phyloP scores from a whole-genome alignment of 1,284 basidiomycete species.

The Irpex sp. region DNA sequence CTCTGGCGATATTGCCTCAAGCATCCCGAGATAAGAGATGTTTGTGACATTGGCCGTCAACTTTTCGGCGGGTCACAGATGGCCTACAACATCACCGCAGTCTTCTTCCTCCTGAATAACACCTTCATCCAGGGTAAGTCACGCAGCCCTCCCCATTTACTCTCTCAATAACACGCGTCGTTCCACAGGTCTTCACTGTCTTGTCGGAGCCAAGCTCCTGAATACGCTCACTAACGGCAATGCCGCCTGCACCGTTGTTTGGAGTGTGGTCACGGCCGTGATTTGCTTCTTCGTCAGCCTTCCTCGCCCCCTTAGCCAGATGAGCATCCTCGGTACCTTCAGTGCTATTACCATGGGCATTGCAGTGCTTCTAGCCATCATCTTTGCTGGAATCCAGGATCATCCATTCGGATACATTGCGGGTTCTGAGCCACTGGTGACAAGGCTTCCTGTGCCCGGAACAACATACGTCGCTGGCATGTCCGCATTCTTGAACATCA shows the following conservation, averaged over 20 bases:
- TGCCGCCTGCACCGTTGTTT: constrained; percentile 53
- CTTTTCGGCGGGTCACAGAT: constrained; percentile 44
- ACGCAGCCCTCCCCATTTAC: not conserved
- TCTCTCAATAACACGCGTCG: not conserved
- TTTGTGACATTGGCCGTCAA: constrained; percentile 59
- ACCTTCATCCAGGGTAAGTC: constrained; percentile 40
- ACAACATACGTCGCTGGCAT: constrained; percentile 56
- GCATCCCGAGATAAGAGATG: constrained; percentile 57
- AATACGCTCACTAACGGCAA: constrained; percentile 55
- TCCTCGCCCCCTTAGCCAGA: constrained; percentile 50
- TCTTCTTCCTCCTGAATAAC: constrained; percentile 50
- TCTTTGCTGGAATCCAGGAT: constrained; percentile 50
- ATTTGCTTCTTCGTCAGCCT: constrained; percentile 46
- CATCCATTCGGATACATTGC: constrained; percentile 38
- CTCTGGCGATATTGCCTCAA: constrained; percentile 58
- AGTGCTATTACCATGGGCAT: constrained; percentile 53
- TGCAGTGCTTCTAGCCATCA: constrained; percentile 52
- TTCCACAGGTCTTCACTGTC: constrained; percentile 36
- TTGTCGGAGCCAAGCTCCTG: constrained; percentile 43
- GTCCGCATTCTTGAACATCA: constrained; percentile 45
- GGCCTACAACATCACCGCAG: constrained; percentile 45
- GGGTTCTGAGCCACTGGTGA: constrained; percentile 37
- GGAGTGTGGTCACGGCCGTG: constrained; percentile 42
- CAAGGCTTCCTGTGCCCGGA: constrained; percentile 34
- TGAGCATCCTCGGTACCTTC: constrained; percentile 40